A percentile compares a stretch with the other conserved stretches of the same genome.
These are phyloP conservation scores for Tephrocybe sp. DNA, from an alignment of 768 basidiomycete genomes.

Conservation along the genomic window DNA sequence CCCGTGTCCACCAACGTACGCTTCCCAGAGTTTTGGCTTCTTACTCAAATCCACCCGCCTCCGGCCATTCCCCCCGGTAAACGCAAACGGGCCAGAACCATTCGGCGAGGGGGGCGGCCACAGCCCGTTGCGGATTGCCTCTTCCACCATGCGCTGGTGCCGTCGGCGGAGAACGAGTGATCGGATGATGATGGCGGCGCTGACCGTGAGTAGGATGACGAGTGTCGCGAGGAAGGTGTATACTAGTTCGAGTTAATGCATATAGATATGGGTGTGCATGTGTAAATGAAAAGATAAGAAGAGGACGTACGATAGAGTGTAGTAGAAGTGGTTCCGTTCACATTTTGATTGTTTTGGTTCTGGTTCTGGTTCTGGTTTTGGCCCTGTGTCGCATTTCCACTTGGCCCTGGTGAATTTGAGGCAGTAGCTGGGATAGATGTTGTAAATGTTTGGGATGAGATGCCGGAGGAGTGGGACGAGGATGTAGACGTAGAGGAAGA, in stretches of 20 bases:
- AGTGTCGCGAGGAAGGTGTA: conserved; percentile 63
- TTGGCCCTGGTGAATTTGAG: too few species aligned
- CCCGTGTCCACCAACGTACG: conserved; percentile 28
- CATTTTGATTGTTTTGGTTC: too few species aligned
- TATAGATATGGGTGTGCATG: too few species aligned
- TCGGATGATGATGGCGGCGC: conserved; percentile 62
- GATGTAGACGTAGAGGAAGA: too few species aligned
- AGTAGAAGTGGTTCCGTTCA: too few species aligned
- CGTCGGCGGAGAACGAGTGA: conserved; percentile 62
- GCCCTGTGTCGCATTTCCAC: too few species aligned
- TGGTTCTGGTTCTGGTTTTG: too few species aligned
- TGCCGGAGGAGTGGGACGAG: too few species aligned
- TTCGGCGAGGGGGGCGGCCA: conserved; percentile 40
- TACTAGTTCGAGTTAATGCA: conserved; percentile 20
- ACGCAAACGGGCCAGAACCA: conserved; percentile 7
- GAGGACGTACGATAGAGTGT: too few species aligned
- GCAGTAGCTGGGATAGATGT: too few species aligned
- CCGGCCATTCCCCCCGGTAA: conserved; percentile 11
- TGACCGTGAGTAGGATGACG: conserved; percentile 64
- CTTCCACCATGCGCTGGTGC: conserved; percentile 48
- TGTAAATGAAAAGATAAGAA: too few species aligned
- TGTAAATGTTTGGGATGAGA: too few species aligned
- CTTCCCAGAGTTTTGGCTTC: conserved; percentile 49
- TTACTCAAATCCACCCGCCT: conserved; percentile 36
- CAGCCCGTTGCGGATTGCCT: conserved; percentile 64